Conservation (phyloP, 805 yeast species). For the Lipomyces anomalus region DNA sequence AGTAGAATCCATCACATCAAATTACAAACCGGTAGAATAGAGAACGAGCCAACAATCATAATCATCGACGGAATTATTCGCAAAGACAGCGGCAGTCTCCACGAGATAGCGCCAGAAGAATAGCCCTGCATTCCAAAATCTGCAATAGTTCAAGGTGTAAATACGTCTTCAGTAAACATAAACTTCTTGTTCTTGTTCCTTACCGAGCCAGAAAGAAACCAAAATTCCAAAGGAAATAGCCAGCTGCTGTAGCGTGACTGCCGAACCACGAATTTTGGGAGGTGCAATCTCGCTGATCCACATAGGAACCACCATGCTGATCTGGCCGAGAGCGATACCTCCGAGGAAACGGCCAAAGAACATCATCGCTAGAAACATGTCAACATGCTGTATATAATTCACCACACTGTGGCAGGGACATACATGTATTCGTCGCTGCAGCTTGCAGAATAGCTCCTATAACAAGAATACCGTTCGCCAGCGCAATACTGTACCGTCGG, state of each 20-base stretch:
- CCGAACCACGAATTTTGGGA: slow-evolving; percentile 27
- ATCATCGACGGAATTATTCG: slow-evolving; percentile 46
- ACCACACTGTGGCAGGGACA: not conserved
- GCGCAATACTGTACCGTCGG: slow-evolving; percentile 20
- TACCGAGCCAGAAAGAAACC: slow-evolving; percentile 34
- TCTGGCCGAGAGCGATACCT: slow-evolving; percentile 51
- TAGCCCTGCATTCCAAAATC: slow-evolving; percentile 41
- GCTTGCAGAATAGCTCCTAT: slow-evolving; percentile 21
- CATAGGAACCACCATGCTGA: slow-evolving; percentile 45
- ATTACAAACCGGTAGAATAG: slow-evolving; percentile 41
- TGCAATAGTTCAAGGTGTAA: too few species aligned
- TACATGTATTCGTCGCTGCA: slow-evolving; percentile 10
- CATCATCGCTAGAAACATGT: slow-evolving; percentile 15
- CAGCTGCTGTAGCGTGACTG: slow-evolving; percentile 28
- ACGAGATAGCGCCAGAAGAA: slow-evolving; percentile 29
- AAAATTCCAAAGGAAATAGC: slow-evolving; percentile 34
- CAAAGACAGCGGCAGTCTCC: slow-evolving; percentile 45
- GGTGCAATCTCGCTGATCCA: slow-evolving; percentile 29
- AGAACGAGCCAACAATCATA: slow-evolving; percentile 37
- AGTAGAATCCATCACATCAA: slow-evolving; percentile 34
- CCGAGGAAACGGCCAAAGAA: slow-evolving; percentile 50
- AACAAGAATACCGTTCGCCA: slow-evolving; percentile 15
- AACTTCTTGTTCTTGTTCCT: too few species aligned
- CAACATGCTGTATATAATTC: not conserved
- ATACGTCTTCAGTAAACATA: too few species aligned